Base-by-base conservation (phyloP, 768 basidiomycete species). In the Auricularia auricula-judae region DNA sequence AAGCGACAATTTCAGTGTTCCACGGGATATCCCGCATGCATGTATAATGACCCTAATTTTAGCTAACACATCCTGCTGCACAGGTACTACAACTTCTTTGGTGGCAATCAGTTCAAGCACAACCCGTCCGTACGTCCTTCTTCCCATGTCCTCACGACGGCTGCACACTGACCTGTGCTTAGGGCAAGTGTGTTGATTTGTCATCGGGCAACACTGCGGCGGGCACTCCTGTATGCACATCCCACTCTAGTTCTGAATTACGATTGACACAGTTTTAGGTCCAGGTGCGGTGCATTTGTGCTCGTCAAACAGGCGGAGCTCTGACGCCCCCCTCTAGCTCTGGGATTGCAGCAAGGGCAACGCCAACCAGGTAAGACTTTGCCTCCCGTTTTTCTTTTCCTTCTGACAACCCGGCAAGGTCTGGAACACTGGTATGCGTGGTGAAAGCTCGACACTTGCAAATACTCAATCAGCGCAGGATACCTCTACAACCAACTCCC, bases 131-230 rank as follows among this genome's bases (percentile, higher is more conserved):
- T 34, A 21, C 16, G 36, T 35, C 34, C 5, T 2, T 8, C 54
- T 29, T 5, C 14, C n/a, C 59, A 39, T 5, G 18, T 7, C 29
- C 29, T 29, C 16, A 12, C 12, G 21, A 54, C 5, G 14, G 29
- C 47, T 39, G 39, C 72, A 83, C 39, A 69, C 78, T 75, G 34
- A 76, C 79, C 66, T 4, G 47, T 18, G 47, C 16, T 16, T 77
- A 76, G 56, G 77, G 77, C 63, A 82, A 82, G 65, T 84, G 82
- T 64, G 65, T 81, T 36, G 83, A 85, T 65, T 72, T 85, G 59
- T 73, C 77, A 0, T 74, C 70, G 14, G 82, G 82, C 1, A 77
- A 68, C 44, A 71, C 71, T 51, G 68, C 73, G 10, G 75, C 78
- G 67, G 80, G 80, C 0, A 82, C 74, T 47, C 73, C 69, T 10